Evolutionary conservation across 331 rosid genomes (phyloP).

Genomic region (Malus hybrid): DNA sequence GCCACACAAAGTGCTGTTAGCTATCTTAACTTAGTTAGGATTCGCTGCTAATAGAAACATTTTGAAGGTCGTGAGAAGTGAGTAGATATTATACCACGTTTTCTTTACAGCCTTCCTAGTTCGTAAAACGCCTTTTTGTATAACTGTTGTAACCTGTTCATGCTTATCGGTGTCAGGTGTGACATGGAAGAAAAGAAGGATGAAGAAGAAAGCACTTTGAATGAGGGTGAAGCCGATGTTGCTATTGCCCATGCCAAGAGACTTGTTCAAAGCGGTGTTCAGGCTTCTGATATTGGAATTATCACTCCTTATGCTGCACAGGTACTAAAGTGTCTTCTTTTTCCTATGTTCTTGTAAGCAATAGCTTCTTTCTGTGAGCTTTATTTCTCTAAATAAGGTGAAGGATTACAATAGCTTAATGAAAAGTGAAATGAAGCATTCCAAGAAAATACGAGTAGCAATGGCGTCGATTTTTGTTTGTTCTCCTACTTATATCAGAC

Average conservation of each 20-base stretch:
- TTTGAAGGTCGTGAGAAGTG: background rate
- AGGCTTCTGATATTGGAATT: conserved; percentile 89
- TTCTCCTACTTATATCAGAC: background rate
- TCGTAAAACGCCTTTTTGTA: background rate
- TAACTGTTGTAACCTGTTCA: conserved; percentile 1
- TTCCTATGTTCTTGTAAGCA: background rate
- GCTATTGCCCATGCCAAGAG: conserved; percentile 82
- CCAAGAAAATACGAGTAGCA: background rate
- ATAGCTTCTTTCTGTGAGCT: background rate
- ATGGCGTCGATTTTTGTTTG: conserved; percentile 5
- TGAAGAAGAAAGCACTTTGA: conserved; percentile 95
- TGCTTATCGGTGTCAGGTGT: conserved; percentile 53
- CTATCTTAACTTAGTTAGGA: background rate
- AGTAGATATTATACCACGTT: background rate
- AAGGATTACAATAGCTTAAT: background rate
- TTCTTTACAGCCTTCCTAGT: background rate
- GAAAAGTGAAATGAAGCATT: background rate
- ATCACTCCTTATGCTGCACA: conserved; percentile 97
- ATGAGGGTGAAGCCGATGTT: conserved; percentile 95
- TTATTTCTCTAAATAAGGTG: conserved; percentile 4
- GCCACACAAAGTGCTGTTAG: background rate
- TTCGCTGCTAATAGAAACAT: background rate
- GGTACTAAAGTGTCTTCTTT: conserved; percentile 33
- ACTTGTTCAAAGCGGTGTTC: conserved; percentile 78
- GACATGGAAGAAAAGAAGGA: conserved; percentile 99